These are phyloP conservation scores for Punctularia strigosozonata DNA, from an alignment of 768 basidiomycete genomes.

Conservation along the genomic window DNA sequence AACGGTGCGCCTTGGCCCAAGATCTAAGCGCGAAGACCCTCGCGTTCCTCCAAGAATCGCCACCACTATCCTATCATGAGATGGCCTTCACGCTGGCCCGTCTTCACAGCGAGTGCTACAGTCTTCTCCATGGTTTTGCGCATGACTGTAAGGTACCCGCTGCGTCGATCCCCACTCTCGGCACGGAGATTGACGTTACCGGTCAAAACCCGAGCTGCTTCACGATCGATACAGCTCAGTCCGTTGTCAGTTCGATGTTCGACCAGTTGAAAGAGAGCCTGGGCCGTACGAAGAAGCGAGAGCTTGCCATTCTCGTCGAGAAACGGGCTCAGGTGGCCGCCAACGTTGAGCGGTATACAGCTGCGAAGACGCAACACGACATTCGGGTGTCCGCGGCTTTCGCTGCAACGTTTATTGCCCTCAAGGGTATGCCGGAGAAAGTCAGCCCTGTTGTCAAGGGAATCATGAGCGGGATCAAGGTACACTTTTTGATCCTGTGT, in stretches of 20 bases:
- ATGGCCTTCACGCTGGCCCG: constrained; percentile 74
- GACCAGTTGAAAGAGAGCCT: constrained; percentile 63
- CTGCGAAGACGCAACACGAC: constrained; percentile 78
- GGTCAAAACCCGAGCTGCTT: constrained; percentile 56
- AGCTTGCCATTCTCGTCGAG: constrained; percentile 63
- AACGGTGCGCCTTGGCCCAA: constrained; percentile 46
- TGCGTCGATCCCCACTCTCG: constrained; percentile 69
- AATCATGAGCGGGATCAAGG: constrained; percentile 97
- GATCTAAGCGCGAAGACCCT: constrained; percentile 62
- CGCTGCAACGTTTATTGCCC: constrained; percentile 83
- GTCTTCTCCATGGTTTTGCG: constrained; percentile 72
- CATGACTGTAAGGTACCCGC: constrained; percentile 81
- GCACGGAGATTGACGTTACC: constrained; percentile 65
- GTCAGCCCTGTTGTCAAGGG: constrained; percentile 94
- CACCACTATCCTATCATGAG: constrained; percentile 81
- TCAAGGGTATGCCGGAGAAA: constrained; percentile 80
- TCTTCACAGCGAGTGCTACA: constrained; percentile 68
- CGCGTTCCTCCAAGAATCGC: constrained; percentile 57
- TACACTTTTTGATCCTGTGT: constrained; percentile 20
- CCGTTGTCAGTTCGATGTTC: constrained; percentile 61
- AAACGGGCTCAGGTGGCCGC: constrained; percentile 55
- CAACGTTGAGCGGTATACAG: constrained; percentile 69
- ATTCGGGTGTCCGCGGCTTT: constrained; percentile 81
- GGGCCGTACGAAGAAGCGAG: constrained; percentile 68
- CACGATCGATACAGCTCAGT: constrained; percentile 66